A percentile compares a stretch with the other conserved stretches of the same genome.
These are phyloP conservation scores for Botrytis cinerea DNA, from an alignment of 2,329 filamentous ascomycete species.

Conservation along the genomic window DNA sequence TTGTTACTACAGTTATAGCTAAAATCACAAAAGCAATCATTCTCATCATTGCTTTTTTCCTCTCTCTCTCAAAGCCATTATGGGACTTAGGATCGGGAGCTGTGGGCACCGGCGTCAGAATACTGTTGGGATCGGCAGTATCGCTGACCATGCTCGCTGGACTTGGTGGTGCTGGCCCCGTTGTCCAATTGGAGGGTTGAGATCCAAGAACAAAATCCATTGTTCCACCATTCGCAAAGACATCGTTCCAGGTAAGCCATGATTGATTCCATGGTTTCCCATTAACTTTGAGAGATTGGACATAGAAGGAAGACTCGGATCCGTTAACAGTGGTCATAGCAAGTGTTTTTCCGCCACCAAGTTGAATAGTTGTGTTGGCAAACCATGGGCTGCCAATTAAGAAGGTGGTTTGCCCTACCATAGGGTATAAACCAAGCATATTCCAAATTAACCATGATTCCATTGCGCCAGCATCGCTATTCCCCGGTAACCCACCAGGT, in stretches of 20 bases:
- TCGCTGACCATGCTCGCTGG: slow-evolving; percentile 46
- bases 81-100: background rate
- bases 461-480: slow-evolving; percentile 73
- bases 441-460: slow-evolving; percentile 70
- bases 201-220: slow-evolving; percentile 65
- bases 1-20: background rate
- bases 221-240: slow-evolving; percentile 64
- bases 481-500: slow-evolving; percentile 62
- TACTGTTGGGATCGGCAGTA: slow-evolving; percentile 13
- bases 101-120: slow-evolving; percentile 18
- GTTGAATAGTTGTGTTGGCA: slow-evolving; percentile 56
- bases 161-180: slow-evolving; percentile 61
- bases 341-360: slow-evolving; percentile 57
- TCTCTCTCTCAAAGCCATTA: background rate
- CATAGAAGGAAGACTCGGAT: slow-evolving; percentile 54
- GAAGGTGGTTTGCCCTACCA: slow-evolving; percentile 69
- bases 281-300: slow-evolving; percentile 68
- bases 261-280: slow-evolving; percentile 61
- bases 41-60: background rate
- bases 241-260: slow-evolving; percentile 67
- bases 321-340: slow-evolving; percentile 53
- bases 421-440: slow-evolving; percentile 67
- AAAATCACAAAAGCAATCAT: slow-evolving; percentile 1
- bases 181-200: slow-evolving; percentile 56
- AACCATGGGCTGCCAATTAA: slow-evolving; percentile 67